phyloP scores from a whole-genome alignment of 257 asterid genomes.

The Coffea eugenioides region DNA sequence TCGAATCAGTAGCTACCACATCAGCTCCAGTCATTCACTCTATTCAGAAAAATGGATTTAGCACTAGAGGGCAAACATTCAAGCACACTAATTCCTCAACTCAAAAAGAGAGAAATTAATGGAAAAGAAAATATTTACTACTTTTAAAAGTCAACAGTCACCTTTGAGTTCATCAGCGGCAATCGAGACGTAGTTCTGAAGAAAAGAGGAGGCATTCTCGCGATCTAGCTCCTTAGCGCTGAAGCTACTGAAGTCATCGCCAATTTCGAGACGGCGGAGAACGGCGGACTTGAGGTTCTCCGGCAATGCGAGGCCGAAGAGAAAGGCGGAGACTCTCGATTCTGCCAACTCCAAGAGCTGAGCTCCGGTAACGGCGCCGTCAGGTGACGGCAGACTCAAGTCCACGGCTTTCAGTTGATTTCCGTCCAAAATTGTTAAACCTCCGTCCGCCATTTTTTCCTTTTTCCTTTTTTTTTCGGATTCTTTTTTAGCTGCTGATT shows the following conservation, averaged over 20 bases:
- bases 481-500: not conserved
- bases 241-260: constrained; percentile 30
- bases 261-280: constrained; percentile 36
- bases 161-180: constrained; percentile 52
- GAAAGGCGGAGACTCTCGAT: constrained; percentile 36
- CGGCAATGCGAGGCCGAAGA: constrained; percentile 42
- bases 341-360: constrained; percentile 45
- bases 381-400: constrained; percentile 33
- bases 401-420: constrained; percentile 38
- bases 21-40: not conserved
- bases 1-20: not conserved
- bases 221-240: constrained; percentile 30
- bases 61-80: too few relatives aligned
- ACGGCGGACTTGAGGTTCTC: constrained; percentile 40
- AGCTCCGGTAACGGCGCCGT: constrained; percentile 35
- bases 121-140: not conserved
- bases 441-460: constrained; percentile 42
- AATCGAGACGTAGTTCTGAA: constrained; percentile 38
- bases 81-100: too few relatives aligned
- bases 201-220: constrained; percentile 37
- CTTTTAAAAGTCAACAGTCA: constrained; percentile 34
- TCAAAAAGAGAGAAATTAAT: not conserved
- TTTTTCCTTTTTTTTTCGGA: not conserved
- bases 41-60: not conserved
- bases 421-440: constrained; percentile 51